Evolutionary conservation across 768 basidiomycete genomes (phyloP).

Genomic region (Cyclocybe cylindracea): DNA sequence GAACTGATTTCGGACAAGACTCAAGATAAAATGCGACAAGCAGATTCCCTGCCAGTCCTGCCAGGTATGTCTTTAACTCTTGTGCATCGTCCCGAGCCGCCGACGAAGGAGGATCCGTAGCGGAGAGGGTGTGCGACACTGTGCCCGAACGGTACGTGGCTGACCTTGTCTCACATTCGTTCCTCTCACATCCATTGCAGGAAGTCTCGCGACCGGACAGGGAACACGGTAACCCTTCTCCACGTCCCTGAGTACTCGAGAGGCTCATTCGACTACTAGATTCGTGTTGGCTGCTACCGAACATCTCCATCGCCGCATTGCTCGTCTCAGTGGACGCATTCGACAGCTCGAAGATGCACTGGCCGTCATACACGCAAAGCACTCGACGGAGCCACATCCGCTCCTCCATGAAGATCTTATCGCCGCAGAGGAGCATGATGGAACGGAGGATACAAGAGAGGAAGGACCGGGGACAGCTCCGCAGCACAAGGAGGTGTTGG

Average conservation of each 20-base stretch:
- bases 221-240: conserved; percentile 55
- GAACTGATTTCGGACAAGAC: conserved; percentile 33
- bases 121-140: conserved; percentile 68
- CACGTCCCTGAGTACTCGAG: neutral
- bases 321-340: conserved; percentile 53
- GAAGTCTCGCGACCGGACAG: conserved; percentile 78
- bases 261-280: conserved; percentile 1
- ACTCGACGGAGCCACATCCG: conserved; percentile 58
- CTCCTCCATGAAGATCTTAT: conserved; percentile 57
- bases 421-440: conserved; percentile 29
- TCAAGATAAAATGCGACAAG: conserved; percentile 86
- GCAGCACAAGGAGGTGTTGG: conserved; percentile 42
- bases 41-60: conserved; percentile 79
- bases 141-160: conserved; percentile 65
- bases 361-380: conserved; percentile 45
- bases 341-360: conserved; percentile 65
- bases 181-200: conserved; percentile 28
- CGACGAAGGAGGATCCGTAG: conserved; percentile 25
- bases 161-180: conserved; percentile 3
- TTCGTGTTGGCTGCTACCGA: conserved; percentile 66
- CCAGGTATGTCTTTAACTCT: conserved; percentile 42
- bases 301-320: conserved; percentile 60
- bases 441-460: conserved; percentile 24
- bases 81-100: conserved; percentile 1
- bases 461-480: conserved; percentile 8